Base-by-base conservation (phyloP, 495 filamentous ascomycete species). In the Zalerion maritima region DNA sequence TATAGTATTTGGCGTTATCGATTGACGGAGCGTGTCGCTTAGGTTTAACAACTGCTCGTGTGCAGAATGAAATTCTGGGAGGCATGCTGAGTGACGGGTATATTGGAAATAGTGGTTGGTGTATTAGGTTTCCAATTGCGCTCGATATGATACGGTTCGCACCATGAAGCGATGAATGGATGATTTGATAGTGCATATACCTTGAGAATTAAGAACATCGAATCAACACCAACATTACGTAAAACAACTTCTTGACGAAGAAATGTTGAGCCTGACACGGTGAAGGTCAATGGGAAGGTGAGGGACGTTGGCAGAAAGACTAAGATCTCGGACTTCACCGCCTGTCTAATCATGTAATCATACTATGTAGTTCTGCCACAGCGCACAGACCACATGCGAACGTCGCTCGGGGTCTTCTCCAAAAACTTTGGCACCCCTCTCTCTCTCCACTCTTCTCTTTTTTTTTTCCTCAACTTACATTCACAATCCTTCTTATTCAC, bases 401-500 rank as follows among this genome's bases (percentile, higher is more conserved):
- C n/a, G n/a, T n/a, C n/a, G n/a, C n/a, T n/a, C n/a, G n/a, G n/a
- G n/a, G n/a, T n/a, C n/a, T n/a, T 28, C 25, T n/a, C 18, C 14
- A n/a, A 35, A 26, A 24, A 23, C 16, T 23, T 22, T 24, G 18
- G 14, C 8, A 5, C 14, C 5, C 23, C 35, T 29, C 27, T 16
- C 26, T 31, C 40, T 40, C 15, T 14, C 23, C 43, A 42, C 26
- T 37, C 35, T 36, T 49, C 42, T 49, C 47, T 45, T 48, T 43
- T 52, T 64, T 54, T 51, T 52, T 53, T 64, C 54, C 47, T 54
- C 55, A 60, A 72, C 60, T 68, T 54, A 74, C 71, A 70, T 66
- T 50, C 54, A 57, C 49, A 51, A 70, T 73, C 78, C 75, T 78
- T 67, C 73, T 64, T 69, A 83, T 83, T 79, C 76, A 81, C 75